Evolutionary conservation across 352 stramenopile genomes (phyloP).

Genomic region (Phytophthora quininea): DNA sequence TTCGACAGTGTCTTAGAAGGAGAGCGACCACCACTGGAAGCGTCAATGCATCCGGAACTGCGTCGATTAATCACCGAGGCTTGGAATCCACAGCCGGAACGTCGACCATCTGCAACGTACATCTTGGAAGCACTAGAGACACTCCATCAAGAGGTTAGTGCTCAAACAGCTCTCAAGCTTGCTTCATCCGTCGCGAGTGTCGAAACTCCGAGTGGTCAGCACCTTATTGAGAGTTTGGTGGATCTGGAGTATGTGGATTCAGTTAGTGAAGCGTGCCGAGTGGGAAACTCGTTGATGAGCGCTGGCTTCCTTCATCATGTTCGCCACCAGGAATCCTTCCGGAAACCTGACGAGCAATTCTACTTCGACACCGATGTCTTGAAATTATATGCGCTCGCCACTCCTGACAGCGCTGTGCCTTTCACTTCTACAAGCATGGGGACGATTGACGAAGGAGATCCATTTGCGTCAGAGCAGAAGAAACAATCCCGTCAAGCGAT

Average conservation of each 20-base stretch:
- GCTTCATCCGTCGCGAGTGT: conserved; percentile 28
- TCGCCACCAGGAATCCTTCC: conserved; percentile 51
- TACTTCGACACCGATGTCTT: conserved; percentile 53
- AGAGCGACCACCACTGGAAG: conserved; percentile 52
- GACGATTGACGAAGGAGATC: conserved; percentile 17
- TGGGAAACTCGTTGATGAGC: conserved; percentile 72
- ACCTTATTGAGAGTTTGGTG: conserved; percentile 68
- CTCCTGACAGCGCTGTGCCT: conserved; percentile 7
- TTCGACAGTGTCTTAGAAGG: conserved; percentile 72
- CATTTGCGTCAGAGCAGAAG: background rate
- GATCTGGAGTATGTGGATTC: conserved; percentile 59
- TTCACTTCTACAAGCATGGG: conserved; percentile 3
- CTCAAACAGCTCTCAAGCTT: conserved; percentile 44
- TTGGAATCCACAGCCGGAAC: conserved; percentile 57
- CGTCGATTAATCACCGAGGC: conserved; percentile 54
- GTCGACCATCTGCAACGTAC: conserved; percentile 53
- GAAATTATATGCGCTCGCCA: conserved; percentile 30
- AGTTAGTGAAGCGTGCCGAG: conserved; percentile 49
- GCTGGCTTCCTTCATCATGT: conserved; percentile 68
- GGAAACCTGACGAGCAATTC: conserved; percentile 54
- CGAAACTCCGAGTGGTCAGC: conserved; percentile 46
- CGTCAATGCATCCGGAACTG: conserved; percentile 42
- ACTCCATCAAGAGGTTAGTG: conserved; percentile 52
- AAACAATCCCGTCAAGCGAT: conserved; percentile 5
- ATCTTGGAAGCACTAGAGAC: conserved; percentile 55